Evolutionary conservation across 345 rosid species (phyloP).

Genomic region (Diplotaxis tenuifolia): DNA sequence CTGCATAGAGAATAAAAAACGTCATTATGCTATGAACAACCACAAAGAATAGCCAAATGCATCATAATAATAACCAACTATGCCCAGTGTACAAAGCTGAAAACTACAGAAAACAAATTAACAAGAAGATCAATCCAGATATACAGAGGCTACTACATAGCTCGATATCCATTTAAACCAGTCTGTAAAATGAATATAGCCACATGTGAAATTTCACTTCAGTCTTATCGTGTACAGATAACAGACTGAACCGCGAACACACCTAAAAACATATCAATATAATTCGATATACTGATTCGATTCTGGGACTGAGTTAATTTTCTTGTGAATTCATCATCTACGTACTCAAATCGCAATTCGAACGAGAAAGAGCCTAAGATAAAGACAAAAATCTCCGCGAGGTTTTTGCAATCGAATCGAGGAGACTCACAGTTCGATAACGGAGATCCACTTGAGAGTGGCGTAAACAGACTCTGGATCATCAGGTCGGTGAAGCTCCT

Average conservation of each 20-base stretch:
- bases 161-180: neutral
- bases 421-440: constrained; percentile 70
- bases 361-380: neutral
- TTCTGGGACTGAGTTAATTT: neutral
- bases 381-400: neutral
- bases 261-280: constrained; percentile 2
- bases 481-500: constrained; percentile 54
- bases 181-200: neutral
- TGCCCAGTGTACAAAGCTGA: neutral
- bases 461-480: constrained; percentile 93
- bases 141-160: constrained; percentile 18
- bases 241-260: neutral
- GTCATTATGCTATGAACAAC: neutral
- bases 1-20: constrained; percentile 41
- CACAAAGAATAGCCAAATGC: constrained; percentile 5
- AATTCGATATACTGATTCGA: neutral
- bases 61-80: constrained; percentile 14
- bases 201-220: too few relatives aligned
- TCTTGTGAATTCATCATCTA: neutral
- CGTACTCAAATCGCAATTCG: constrained; percentile 19
- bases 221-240: too few relatives aligned
- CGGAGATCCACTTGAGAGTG: constrained; percentile 92
- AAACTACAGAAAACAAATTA: constrained; percentile 7
- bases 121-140: constrained; percentile 15
- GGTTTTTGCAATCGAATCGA: constrained; percentile 14